Percentiles rank a stretch among this genome's conserved stretches.
Conservation (phyloP, 176 grass and related monocot genomes). For the Ampelocalamus luodianensis region DNA sequence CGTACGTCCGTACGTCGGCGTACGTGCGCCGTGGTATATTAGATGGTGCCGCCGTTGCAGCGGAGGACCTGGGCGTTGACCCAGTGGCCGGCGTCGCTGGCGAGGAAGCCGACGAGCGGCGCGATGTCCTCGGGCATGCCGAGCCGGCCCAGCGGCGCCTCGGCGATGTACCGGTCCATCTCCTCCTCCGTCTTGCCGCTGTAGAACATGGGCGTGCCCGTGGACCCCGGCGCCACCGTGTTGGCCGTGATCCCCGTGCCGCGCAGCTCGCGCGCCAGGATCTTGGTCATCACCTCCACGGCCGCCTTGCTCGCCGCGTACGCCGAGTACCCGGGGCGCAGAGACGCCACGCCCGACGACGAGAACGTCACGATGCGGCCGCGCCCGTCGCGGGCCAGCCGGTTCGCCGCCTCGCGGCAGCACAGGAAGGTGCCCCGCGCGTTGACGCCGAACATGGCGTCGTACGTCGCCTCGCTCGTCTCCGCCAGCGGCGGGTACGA, state of each 20-base stretch:
- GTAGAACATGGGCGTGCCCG: constrained; percentile 67
- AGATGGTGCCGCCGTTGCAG: constrained; percentile 59
- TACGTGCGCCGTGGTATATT: neutral
- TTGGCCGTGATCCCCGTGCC: constrained; percentile 64
- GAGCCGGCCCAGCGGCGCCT: constrained; percentile 58
- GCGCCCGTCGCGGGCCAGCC: constrained; percentile 48
- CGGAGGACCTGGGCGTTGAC: constrained; percentile 61
- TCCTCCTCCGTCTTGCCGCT: constrained; percentile 60
- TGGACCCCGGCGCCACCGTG: constrained; percentile 58
- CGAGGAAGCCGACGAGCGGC: constrained; percentile 57
- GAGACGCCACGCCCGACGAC: constrained; percentile 54
- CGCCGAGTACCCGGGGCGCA: constrained; percentile 42
- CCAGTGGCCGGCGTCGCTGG: constrained; percentile 59
- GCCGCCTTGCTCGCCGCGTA: constrained; percentile 63
- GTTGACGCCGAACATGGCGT: constrained; percentile 54
- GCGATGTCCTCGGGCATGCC: constrained; percentile 59
- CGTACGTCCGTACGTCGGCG: neutral
- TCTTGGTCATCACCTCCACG: constrained; percentile 60
- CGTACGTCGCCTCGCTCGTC: constrained; percentile 50
- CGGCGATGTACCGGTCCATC: constrained; percentile 32
- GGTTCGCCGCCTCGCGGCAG: constrained; percentile 60
- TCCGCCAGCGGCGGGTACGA: constrained; percentile 50
- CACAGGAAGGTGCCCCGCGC: constrained; percentile 69
- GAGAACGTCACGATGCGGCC: constrained; percentile 68
- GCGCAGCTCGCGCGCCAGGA: constrained; percentile 54